Base-by-base conservation (phyloP, 164 flowering plant species). In the Echeveria elegans region DNA sequence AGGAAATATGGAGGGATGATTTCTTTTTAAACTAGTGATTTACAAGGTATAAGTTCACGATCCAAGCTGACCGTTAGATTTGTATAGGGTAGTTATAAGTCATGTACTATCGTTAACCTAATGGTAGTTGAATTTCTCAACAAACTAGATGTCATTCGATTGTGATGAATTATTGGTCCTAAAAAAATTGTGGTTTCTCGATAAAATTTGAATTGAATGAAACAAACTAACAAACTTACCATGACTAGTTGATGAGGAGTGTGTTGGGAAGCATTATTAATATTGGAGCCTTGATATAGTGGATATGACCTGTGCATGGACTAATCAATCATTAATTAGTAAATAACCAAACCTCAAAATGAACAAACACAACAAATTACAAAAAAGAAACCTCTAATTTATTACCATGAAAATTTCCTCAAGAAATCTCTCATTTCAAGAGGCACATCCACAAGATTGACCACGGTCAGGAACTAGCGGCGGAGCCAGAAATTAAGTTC, bases 381-480 rank as follows among this genome's bases (percentile, higher is more conserved):
- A 11, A 11, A 1, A 12, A 16, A 4, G 3, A 14, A 43, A 15
- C n/a, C n/a, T n/a, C n/a, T n/a, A 4, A n/a, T n/a, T n/a, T n/a
- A 19, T 31, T 56, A 85, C 90, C 88, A 78, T 71, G 83, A 64
- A n/a, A 56, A 56, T 28, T 84, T 70, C 28, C 68, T 74, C 66
- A 71, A 72, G 31, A 86, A 65, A 9, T 88, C 74, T 77, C 82
- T 78, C 23, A 76, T 80, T 4, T 82, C 70, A 52, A 77, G 81
- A 66, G 89, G 88, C 31, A 86, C 73, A 63, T 81, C 70, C 67
- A 72, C 65, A 71, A 82, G 66, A 81, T 90, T 85, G 14, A 69
- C 76, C 53, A 83, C 19, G 11, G 94, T 86, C 82, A 93, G 72
- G 24, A 78, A 87, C 75, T 88, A 14, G 75, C n/a, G n/a, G n/a